Conservation (phyloP, 306 rosid species). For the Prunus campanulata region DNA sequence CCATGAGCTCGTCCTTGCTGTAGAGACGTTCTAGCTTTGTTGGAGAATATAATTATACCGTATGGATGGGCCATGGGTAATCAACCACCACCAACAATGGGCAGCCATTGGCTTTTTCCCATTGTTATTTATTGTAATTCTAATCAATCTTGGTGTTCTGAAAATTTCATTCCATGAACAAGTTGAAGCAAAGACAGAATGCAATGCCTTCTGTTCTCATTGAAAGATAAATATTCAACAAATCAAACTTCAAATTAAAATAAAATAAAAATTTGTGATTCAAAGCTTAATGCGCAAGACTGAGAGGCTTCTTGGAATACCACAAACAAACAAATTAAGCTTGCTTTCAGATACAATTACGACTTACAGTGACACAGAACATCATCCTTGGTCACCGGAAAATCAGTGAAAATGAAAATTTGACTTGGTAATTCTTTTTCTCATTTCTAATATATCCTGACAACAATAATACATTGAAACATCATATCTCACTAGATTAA, state of each 20-base stretch:
- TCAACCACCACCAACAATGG: too few relatives aligned
- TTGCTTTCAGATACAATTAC: constrained; percentile 5
- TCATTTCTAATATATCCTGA: background rate
- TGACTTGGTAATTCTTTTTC: background rate
- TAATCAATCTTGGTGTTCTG: too few relatives aligned
- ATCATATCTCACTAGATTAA: background rate
- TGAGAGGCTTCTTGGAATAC: background rate
- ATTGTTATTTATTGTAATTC: too few relatives aligned
- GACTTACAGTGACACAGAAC: background rate
- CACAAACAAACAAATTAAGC: background rate
- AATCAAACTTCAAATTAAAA: too few relatives aligned
- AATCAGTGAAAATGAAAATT: background rate
- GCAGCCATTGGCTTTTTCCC: too few relatives aligned
- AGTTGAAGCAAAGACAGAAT: background rate
- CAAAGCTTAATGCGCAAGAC: background rate
- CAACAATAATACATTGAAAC: constrained; percentile 2
- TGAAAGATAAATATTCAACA: too few relatives aligned
- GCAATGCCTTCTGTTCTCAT: too few relatives aligned
- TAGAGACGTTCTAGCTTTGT: background rate
- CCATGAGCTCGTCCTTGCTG: background rate
- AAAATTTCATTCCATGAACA: too few relatives aligned
- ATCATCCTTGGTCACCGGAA: background rate
- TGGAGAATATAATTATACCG: background rate
- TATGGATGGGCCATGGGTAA: too few relatives aligned
- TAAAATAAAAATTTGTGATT: too few relatives aligned